These are phyloP conservation scores for Barnettozyma californica DNA, from an alignment of 805 yeast species.

Conservation along the genomic window DNA sequence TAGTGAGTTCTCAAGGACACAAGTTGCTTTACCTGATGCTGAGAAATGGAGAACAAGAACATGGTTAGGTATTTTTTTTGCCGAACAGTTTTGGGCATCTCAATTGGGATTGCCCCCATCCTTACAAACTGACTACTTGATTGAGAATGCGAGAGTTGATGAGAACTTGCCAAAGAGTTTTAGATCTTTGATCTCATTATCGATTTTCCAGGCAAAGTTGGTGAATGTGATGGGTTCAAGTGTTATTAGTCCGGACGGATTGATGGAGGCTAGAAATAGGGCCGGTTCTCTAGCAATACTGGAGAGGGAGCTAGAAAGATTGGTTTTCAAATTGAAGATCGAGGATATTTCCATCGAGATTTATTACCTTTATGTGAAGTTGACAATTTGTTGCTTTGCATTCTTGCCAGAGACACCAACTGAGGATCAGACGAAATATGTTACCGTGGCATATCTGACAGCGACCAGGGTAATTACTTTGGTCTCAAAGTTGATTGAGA, in stretches of 20 bases:
- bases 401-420: conserved; percentile 86
- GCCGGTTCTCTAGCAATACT: conserved; percentile 74
- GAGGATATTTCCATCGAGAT: conserved; percentile 69
- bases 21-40: conserved; percentile 82
- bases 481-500: conserved; percentile 63
- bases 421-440: conserved; percentile 81
- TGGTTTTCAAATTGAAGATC: conserved; percentile 60
- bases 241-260: conserved; percentile 81
- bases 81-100: conserved; percentile 90
- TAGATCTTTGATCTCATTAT: conserved; percentile 63
- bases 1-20: conserved; percentile 85
- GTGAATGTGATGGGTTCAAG: conserved; percentile 84
- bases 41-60: conserved; percentile 92
- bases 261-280: conserved; percentile 76
- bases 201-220: conserved; percentile 79
- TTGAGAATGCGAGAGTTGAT: conserved; percentile 75
- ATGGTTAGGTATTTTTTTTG: conserved; percentile 83
- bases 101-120: conserved; percentile 84
- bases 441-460: conserved; percentile 71
- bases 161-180: conserved; percentile 57
- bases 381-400: conserved; percentile 84
- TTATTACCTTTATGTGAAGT: conserved; percentile 69
- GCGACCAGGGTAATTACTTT: conserved; percentile 81
- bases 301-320: conserved; percentile 70
- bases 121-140: conserved; percentile 72